Evolutionary conservation across 2,329 filamentous ascomycete genomes (phyloP).

Genomic region (Macrophomina pseudophaseolina): DNA sequence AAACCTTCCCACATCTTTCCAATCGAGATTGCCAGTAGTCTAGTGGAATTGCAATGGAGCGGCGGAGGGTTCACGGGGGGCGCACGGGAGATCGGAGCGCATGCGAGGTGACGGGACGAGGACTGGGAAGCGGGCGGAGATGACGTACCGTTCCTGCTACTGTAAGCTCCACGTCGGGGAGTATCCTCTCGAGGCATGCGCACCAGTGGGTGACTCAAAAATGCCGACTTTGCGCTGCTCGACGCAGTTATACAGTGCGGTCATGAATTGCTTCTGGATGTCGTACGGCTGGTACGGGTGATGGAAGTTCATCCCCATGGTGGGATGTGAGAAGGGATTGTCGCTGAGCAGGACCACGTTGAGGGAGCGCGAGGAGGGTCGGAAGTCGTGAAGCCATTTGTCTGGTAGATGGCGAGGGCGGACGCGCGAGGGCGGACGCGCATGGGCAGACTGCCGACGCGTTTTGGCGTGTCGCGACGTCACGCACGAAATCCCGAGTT

Average conservation of each 20-base stretch:
- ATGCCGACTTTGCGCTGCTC: constrained; percentile 83
- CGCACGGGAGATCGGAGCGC: no score
- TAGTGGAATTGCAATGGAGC: no score
- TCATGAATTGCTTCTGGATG: constrained; percentile 90
- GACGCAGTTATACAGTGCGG: constrained; percentile 76
- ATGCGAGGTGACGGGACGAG: neutral
- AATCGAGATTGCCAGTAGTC: no score
- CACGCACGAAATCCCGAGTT: neutral
- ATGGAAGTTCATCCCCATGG: constrained; percentile 68
- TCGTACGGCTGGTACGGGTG: constrained; percentile 88
- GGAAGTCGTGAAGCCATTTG: neutral
- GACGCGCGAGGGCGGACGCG: neutral
- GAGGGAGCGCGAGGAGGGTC: neutral
- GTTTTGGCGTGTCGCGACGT: constrained; percentile 13
- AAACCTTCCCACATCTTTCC: no score
- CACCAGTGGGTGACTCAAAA: constrained; percentile 91
- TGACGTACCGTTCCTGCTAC: constrained; percentile 49
- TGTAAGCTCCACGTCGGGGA: constrained; percentile 7
- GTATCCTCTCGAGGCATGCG: constrained; percentile 33
- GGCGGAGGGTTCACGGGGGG: no score
- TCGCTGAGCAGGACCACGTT: neutral
- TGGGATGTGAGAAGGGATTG: neutral
- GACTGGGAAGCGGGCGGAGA: neutral
- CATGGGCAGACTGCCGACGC: neutral
- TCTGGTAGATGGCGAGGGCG: no score